Base-by-base conservation (phyloP, 345 rosid genomes). In the Cardamine resedifolia region DNA sequence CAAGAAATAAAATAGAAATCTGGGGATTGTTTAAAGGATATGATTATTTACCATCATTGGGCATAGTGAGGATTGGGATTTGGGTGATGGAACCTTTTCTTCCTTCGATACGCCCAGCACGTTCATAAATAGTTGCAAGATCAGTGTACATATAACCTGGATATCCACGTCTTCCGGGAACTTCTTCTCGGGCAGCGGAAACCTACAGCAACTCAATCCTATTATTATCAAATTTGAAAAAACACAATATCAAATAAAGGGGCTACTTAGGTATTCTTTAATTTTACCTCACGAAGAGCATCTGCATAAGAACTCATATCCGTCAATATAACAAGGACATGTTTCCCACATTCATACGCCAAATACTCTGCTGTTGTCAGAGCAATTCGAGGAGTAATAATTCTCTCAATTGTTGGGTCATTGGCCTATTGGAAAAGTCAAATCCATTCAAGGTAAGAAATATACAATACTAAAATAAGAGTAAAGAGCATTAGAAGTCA, bases 261-360 rank as follows among this genome's bases (percentile, higher is more conserved):
- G 27, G 1, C 6, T 1, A 28, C 49, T 15, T 6, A 0, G 21
- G 41, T 28, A 21, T 4, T 2, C 0, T n/a, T 50, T 52, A 11
- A 2, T 9, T 31, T 74, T 78, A 94, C 97, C 99, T 95, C 99
- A 74, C 96, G 96, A 81, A 91, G 96, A 76, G 96, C 97, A 83
- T 94, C 98, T 38, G 97, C 98, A 81, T 91, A 94, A 5, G 98
- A 94, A 81, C 98, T 94, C 98, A 91, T 89, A 72, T 94, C 96
- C 0, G 98, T 91, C 38, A 94, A 87, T 58, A 94, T 94, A 82
- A 94, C 98, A 30, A 95, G 96, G 27, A 95, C 96, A 68, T 95
- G 96, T 84, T 95, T 95, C 83, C 97, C 97, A 64, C 96, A 90
- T 72, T 91, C 99, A 82, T 95, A 95, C 26, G 99, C 99, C 80